phyloP scores from a whole-genome alignment of 2,329 filamentous ascomycete genomes.

The Beauveria rudraprayagi region DNA sequence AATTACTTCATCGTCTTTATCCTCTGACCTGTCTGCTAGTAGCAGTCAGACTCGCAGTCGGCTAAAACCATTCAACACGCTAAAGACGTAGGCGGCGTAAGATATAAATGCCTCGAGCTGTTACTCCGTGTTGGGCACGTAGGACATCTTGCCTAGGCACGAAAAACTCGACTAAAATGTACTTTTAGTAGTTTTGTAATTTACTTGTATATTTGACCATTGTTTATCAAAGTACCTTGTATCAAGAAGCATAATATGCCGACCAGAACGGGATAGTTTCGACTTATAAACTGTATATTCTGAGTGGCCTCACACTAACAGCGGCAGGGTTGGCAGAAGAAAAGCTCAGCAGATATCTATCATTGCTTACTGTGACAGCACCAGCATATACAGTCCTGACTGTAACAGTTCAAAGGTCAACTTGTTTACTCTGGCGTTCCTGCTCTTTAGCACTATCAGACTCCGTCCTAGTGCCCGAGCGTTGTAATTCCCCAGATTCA shows the following conservation, averaged over 20 bases:
- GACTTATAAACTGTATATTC: too few relatives aligned
- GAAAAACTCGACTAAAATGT: neutral
- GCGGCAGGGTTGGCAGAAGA: too few relatives aligned
- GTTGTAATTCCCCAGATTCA: constrained; percentile 28
- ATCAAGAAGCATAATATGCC: too few relatives aligned
- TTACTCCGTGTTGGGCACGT: neutral
- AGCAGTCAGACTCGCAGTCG: neutral
- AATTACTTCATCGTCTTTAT: too few relatives aligned
- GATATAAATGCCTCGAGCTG: neutral
- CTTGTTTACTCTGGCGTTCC: neutral
- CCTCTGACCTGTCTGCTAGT: neutral
- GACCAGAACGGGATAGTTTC: too few relatives aligned
- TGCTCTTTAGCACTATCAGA: neutral
- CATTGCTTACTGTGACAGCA: too few relatives aligned
- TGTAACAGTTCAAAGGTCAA: too few relatives aligned
- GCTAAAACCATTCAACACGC: neutral
- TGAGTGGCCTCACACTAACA: too few relatives aligned
- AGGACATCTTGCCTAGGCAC: neutral
- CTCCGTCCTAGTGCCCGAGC: neutral
- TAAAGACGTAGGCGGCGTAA: neutral
- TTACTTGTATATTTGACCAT: neutral
- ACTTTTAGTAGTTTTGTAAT: neutral
- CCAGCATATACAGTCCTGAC: too few relatives aligned
- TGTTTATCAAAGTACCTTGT: too few relatives aligned
- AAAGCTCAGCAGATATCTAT: too few relatives aligned